phyloP scores from a whole-genome alignment of 164 flowering plant genomes.

The Annona cherimola region DNA sequence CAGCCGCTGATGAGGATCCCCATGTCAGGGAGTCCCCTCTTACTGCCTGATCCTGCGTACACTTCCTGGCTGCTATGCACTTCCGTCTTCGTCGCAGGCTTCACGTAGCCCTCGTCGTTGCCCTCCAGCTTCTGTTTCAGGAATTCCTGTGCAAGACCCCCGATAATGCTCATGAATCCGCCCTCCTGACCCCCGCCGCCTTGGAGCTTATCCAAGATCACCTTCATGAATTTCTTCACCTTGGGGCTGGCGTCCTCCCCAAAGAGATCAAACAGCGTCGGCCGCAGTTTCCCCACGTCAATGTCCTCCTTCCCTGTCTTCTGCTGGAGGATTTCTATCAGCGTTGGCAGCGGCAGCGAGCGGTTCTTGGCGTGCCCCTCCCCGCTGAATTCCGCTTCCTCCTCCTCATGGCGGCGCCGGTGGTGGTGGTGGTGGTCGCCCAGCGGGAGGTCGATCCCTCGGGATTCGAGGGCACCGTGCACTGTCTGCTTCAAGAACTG shows the following conservation, averaged over 20 bases:
- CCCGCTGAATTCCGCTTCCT: slow-evolving; percentile 19
- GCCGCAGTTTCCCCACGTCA: slow-evolving; percentile 84
- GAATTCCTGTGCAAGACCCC: slow-evolving; percentile 64
- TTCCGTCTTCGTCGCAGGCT: slow-evolving; percentile 63
- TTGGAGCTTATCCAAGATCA: slow-evolving; percentile 57
- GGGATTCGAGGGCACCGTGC: slow-evolving; percentile 59
- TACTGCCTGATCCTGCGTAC: slow-evolving; percentile 55
- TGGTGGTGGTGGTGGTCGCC: slow-evolving; percentile 20
- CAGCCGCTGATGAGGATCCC: slow-evolving; percentile 86
- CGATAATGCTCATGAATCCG: slow-evolving; percentile 69
- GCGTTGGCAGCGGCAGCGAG: slow-evolving; percentile 80
- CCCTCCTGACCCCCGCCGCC: slow-evolving; percentile 38
- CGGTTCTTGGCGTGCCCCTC: slow-evolving; percentile 38
- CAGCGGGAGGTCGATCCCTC: slow-evolving; percentile 58
- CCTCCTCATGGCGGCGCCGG: slow-evolving; percentile 19
- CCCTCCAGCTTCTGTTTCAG: slow-evolving; percentile 78
- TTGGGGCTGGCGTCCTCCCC: slow-evolving; percentile 95
- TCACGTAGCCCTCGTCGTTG: slow-evolving; percentile 56
- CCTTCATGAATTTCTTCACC: slow-evolving; percentile 95
- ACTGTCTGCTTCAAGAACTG: slow-evolving; percentile 49
- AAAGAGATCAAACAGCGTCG: slow-evolving; percentile 67
- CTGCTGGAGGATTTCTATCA: slow-evolving; percentile 82
- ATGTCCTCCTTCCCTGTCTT: slow-evolving; percentile 93
- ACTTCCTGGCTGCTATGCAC: slow-evolving; percentile 65
- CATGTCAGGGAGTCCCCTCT: slow-evolving; percentile 46